These are phyloP conservation scores for Cercophora sp. DNA, from an alignment of 495 filamentous ascomycete species.

Conservation along the genomic window DNA sequence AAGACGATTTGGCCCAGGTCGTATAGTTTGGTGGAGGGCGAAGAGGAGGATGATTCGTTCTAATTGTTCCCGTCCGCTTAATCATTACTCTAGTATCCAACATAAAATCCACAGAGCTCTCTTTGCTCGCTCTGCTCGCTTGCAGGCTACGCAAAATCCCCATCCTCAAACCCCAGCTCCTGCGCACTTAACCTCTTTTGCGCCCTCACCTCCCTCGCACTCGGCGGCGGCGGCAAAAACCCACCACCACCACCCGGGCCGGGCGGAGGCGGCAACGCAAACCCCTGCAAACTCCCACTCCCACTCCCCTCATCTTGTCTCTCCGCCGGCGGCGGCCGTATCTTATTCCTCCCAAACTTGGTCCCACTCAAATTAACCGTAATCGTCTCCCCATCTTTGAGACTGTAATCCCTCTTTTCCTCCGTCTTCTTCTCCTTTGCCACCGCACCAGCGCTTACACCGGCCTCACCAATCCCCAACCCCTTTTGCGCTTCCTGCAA, in stretches of 20 bases:
- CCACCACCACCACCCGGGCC: conserved; percentile 13
- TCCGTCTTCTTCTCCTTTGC: conserved; percentile 22
- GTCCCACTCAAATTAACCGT: conserved; percentile 65
- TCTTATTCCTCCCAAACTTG: conserved; percentile 40
- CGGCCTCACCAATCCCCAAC: conserved; percentile 37
- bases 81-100: background rate
- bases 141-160: conserved; percentile 65
- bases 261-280: conserved; percentile 52
- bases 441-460: conserved; percentile 18
- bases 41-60: background rate
- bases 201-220: conserved; percentile 48
- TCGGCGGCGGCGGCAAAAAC: conserved; percentile 58
- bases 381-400: conserved; percentile 84
- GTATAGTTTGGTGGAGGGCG: background rate
- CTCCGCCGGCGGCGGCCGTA: conserved; percentile 12
- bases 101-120: no score
- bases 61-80: conserved; percentile 4
- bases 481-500: conserved; percentile 66
- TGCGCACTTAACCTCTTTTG: conserved; percentile 49
- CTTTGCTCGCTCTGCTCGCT: no score
- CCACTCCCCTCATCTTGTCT: conserved; percentile 15
- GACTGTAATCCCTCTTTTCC: conserved; percentile 65
- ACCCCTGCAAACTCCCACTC: conserved; percentile 34
- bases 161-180: conserved; percentile 61
- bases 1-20: conserved; percentile 19